Conservation (phyloP, 768 basidiomycete species). For the Leucocoprinus leucothites region DNA sequence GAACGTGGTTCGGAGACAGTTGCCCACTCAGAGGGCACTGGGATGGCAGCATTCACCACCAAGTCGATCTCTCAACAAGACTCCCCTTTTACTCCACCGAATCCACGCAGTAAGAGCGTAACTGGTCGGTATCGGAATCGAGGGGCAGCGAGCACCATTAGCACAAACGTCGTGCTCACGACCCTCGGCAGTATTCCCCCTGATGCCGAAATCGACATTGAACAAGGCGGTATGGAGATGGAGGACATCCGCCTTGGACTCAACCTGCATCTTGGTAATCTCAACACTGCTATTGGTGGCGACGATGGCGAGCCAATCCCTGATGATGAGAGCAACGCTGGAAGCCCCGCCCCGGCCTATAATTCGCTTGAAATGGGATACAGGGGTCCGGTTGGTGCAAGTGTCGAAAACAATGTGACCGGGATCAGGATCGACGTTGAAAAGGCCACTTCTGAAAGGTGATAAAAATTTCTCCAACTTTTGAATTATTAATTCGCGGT, state of each 20-base stretch:
- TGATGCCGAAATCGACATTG: conserved; percentile 45
- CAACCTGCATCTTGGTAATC: conserved; percentile 47
- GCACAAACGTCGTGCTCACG: conserved; percentile 61
- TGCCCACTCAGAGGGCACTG: conserved; percentile 70
- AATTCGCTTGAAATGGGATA: conserved; percentile 49
- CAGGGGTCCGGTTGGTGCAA: conserved; percentile 20
- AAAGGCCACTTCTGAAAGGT: conserved; percentile 39
- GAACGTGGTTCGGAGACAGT: conserved; percentile 81
- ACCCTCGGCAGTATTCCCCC: conserved; percentile 59
- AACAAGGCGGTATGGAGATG: conserved; percentile 54
- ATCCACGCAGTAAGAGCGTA: conserved; percentile 39
- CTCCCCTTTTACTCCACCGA: conserved; percentile 52
- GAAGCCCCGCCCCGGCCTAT: conserved; percentile 56
- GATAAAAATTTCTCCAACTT: neutral
- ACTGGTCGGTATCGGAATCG: conserved; percentile 36
- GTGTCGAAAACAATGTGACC: conserved; percentile 23
- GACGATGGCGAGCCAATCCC: conserved; percentile 50
- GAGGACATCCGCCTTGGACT: conserved; percentile 55
- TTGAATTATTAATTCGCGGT: neutral
- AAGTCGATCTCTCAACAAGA: conserved; percentile 55
- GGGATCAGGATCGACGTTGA: conserved; percentile 64
- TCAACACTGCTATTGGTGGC: conserved; percentile 50
- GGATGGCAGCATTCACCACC: conserved; percentile 63
- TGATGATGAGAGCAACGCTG: conserved; percentile 36
- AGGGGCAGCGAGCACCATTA: conserved; percentile 48